phyloP scores from a whole-genome alignment of 1,284 basidiomycete species.

The Malassezia psittaci region DNA sequence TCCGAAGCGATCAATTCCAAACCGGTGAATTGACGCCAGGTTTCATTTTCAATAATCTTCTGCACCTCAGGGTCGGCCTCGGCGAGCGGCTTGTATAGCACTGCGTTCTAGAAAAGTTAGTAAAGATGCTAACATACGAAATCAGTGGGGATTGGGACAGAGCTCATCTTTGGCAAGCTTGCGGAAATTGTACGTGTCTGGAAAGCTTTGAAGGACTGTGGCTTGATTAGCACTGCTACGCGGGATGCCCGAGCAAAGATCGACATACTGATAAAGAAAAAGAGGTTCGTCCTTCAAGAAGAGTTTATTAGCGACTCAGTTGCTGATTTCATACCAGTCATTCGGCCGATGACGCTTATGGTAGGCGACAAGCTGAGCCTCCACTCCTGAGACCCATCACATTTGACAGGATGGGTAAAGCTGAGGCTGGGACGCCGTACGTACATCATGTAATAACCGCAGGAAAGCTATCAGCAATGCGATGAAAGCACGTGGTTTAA shows the following conservation, averaged over 20 bases:
- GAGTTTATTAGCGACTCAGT: background rate
- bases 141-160: constrained; percentile 39
- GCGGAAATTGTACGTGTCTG: background rate
- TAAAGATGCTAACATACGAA: constrained; percentile 26
- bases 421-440: constrained; percentile 19
- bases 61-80: constrained; percentile 89
- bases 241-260: constrained; percentile 1
- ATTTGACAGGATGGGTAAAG: constrained; percentile 9
- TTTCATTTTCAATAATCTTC: constrained; percentile 98
- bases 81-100: constrained; percentile 72
- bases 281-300: background rate
- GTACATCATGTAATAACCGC: constrained; percentile 14
- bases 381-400: constrained; percentile 2
- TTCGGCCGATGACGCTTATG: constrained; percentile 15
- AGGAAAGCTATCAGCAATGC: constrained; percentile 43
- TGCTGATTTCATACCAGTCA: background rate
- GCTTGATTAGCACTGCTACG: constrained; percentile 9
- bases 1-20: constrained; percentile 93
- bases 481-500: constrained; percentile 45
- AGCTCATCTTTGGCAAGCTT: constrained; percentile 24
- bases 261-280: constrained; percentile 15
- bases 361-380: constrained; percentile 4
- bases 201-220: constrained; percentile 1
- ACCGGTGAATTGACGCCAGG: constrained; percentile 88
- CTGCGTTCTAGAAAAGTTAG: constrained; percentile 62